These are phyloP conservation scores for Aspergillus kassunensis DNA, from an alignment of 495 filamentous ascomycete genomes.

Conservation along the genomic window DNA sequence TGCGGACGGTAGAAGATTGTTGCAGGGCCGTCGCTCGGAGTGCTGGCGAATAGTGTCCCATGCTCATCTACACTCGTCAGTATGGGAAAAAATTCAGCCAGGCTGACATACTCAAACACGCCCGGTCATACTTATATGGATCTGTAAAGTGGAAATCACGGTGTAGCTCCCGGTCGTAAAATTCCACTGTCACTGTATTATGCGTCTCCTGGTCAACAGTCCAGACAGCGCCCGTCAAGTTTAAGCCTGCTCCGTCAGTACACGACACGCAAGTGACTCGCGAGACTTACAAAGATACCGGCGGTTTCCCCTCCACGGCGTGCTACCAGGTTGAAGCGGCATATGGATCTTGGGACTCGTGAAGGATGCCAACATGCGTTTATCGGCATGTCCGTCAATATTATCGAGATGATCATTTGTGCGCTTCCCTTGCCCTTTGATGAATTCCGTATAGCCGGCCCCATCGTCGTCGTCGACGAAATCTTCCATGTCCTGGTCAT, in stretches of 20 bases:
- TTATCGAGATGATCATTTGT: constrained; percentile 50
- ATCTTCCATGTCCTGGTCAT: constrained; percentile 57
- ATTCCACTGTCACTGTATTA: constrained; percentile 94
- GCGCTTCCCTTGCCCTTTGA: constrained; percentile 61
- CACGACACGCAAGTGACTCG: neutral
- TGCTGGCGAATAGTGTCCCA: constrained; percentile 83
- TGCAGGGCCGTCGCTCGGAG: constrained; percentile 64
- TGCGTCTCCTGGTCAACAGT: constrained; percentile 94
- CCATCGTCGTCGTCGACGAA: constrained; percentile 95
- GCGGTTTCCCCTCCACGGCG: constrained; percentile 89
- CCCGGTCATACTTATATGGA: constrained; percentile 90
- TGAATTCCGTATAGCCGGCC: constrained; percentile 71
- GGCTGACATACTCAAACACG: constrained; percentile 63
- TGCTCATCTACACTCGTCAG: constrained; percentile 59
- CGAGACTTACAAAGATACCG: constrained; percentile 70
- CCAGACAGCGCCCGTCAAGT: constrained; percentile 92
- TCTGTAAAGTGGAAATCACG: constrained; percentile 96
- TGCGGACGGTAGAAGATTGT: constrained; percentile 96
- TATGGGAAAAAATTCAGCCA: constrained; percentile 15
- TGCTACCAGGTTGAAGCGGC: constrained; percentile 88
- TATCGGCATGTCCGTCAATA: constrained; percentile 46
- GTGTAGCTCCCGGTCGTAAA: constrained; percentile 89
- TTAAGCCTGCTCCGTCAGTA: constrained; percentile 53
- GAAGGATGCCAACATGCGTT: constrained; percentile 55
- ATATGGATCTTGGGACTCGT: constrained; percentile 71